phyloP scores from a whole-genome alignment of 495 filamentous ascomycete genomes.

The Aspergillus hancockii region DNA sequence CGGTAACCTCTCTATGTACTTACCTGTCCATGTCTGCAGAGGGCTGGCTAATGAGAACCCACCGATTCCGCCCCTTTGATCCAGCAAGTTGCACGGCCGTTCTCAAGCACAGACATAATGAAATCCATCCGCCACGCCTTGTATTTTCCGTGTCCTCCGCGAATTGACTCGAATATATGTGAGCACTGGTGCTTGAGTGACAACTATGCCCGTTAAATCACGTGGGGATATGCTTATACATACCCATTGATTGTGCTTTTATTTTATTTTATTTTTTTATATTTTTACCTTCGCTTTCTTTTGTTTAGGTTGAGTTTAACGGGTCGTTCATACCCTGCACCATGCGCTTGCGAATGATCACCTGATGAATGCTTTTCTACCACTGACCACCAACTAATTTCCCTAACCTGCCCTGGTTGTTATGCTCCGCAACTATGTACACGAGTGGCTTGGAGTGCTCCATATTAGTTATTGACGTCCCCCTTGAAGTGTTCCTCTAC shows the following conservation, averaged over 20 bases:
- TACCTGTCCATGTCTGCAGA: constrained; percentile 2
- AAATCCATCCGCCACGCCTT: constrained; percentile 13
- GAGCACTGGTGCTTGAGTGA: background rate
- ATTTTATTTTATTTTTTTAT: background rate
- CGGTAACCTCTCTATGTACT: constrained; percentile 5
- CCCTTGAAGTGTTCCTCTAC: constrained; percentile 8
- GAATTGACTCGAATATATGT: background rate
- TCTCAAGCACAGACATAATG: constrained; percentile 10
- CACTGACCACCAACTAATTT: background rate
- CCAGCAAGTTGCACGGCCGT: constrained; percentile 2
- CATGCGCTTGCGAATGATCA: background rate
- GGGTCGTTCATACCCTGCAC: background rate
- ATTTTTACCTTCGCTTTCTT: background rate
- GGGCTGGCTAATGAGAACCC: background rate
- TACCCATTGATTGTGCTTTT: background rate
- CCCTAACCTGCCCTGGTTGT: background rate
- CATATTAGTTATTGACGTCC: constrained; percentile 12
- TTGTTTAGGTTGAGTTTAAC: background rate
- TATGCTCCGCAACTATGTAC: constrained; percentile 3
- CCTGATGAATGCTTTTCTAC: background rate
- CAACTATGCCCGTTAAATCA: background rate
- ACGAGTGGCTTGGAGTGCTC: constrained; percentile 5
- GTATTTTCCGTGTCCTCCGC: constrained; percentile 6
- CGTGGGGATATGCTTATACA: background rate
- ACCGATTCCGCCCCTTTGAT: constrained; percentile 7